Evolutionary conservation across 2,329 filamentous ascomycete species (phyloP).

Genomic region (Exophiala lecanii-corni): DNA sequence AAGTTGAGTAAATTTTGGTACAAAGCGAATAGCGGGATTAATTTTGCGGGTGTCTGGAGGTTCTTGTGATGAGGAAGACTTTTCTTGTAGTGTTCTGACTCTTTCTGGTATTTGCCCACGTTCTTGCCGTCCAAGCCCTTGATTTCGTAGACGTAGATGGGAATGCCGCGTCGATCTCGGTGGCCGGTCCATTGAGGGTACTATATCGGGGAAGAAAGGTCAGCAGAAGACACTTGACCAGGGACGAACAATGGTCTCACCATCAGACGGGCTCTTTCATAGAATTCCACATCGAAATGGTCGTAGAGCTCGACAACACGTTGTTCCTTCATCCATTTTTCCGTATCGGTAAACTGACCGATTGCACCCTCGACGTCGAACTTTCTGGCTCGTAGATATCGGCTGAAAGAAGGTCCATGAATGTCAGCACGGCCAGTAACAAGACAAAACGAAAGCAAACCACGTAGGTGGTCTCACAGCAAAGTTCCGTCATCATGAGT

Average conservation of each 20-base stretch:
- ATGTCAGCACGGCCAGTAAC: slow-evolving; percentile 12
- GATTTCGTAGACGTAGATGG: slow-evolving; percentile 87
- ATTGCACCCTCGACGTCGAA: slow-evolving; percentile 75
- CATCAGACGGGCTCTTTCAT: slow-evolving; percentile 69
- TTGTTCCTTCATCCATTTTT: slow-evolving; percentile 79
- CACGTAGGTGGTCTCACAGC: no score
- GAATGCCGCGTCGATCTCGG: slow-evolving; percentile 83
- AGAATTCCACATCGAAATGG: slow-evolving; percentile 79
- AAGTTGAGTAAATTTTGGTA: slow-evolving; percentile 92
- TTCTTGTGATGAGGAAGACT: slow-evolving; percentile 52
- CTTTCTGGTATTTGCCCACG: slow-evolving; percentile 71
- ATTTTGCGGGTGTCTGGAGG: slow-evolving; percentile 57
- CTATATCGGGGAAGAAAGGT: slow-evolving; percentile 5
- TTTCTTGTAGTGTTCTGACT: slow-evolving; percentile 32
- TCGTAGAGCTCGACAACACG: slow-evolving; percentile 74
- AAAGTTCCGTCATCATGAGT: slow-evolving; percentile 46
- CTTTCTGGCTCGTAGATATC: slow-evolving; percentile 78
- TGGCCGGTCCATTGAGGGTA: slow-evolving; percentile 84
- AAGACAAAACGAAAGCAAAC: no score
- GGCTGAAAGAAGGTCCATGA: slow-evolving; percentile 55
- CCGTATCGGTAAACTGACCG: slow-evolving; percentile 80
- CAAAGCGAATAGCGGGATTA: slow-evolving; percentile 82
- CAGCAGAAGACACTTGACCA: not conserved
- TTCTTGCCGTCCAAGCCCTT: slow-evolving; percentile 76
- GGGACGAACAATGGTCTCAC: slow-evolving; percentile 43